phyloP scores from a whole-genome alignment of 1,139 yeast genomes.

The Arxiozyma slooffiae region DNA sequence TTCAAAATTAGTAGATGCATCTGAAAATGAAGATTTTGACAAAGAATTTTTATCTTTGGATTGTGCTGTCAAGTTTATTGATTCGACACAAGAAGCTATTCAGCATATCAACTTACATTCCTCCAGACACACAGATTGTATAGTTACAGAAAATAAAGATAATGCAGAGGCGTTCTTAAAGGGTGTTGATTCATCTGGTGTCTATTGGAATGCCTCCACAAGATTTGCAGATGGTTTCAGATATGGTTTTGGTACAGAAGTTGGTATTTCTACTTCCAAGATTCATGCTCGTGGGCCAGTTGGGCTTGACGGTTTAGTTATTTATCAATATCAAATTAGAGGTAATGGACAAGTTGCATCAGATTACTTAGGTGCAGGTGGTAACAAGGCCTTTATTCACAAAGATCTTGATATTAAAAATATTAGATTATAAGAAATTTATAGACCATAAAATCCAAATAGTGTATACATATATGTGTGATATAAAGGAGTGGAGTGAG shows the following conservation, averaged over 20 bases:
- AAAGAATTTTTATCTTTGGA: slow-evolving; percentile 78
- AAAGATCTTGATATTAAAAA: slow-evolving; percentile 40
- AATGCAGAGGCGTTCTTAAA: slow-evolving; percentile 69
- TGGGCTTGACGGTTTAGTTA: slow-evolving; percentile 91
- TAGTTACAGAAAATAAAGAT: slow-evolving; percentile 62
- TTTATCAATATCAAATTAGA: slow-evolving; percentile 85
- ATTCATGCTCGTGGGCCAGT: slow-evolving; percentile 98
- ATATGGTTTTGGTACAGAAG: slow-evolving; percentile 97
- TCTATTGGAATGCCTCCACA: slow-evolving; percentile 96
- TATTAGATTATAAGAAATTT: slow-evolving; percentile 11
- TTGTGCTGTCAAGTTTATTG: slow-evolving; percentile 59
- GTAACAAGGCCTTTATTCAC: slow-evolving; percentile 69
- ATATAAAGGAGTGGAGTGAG: not conserved
- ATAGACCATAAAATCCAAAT: not conserved
- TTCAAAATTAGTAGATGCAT: slow-evolving; percentile 34
- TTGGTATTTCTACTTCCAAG: slow-evolving; percentile 92
- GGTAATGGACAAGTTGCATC: slow-evolving; percentile 90
- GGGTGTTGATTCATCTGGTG: slow-evolving; percentile 91
- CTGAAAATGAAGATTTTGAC: slow-evolving; percentile 56
- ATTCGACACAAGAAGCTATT: slow-evolving; percentile 59
- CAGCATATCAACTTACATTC: slow-evolving; percentile 80
- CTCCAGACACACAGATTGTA: slow-evolving; percentile 92
- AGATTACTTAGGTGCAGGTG: slow-evolving; percentile 91
- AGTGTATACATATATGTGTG: not conserved
- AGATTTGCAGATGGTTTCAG: slow-evolving; percentile 98